Conservation (phyloP, 1,139 yeast species). For the Lodderomyces beijingensis region DNA sequence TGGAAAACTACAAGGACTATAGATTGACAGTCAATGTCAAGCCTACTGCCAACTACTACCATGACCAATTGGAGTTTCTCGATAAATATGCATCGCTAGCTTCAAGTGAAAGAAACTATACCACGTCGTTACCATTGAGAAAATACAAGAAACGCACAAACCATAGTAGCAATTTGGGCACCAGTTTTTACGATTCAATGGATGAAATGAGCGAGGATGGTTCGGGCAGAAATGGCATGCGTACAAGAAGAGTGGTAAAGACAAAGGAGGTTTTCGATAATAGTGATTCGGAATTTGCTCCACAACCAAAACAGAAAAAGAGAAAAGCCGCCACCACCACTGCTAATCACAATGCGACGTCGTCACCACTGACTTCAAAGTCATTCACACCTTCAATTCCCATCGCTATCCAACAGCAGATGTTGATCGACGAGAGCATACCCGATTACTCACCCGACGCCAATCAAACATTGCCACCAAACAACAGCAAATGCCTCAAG, state of each 20-base stretch:
- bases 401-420: slow-evolving; percentile 40
- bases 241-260: slow-evolving; percentile 50
- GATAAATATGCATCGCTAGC: slow-evolving; percentile 39
- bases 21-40: slow-evolving; percentile 47
- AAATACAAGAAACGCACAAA: slow-evolving; percentile 25
- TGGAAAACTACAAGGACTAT: slow-evolving; percentile 45
- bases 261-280: slow-evolving; percentile 24
- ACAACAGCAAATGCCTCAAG: slow-evolving; percentile 64
- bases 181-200: slow-evolving; percentile 11
- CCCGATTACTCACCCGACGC: slow-evolving; percentile 78
- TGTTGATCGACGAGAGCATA: slow-evolving; percentile 51
- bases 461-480: slow-evolving; percentile 54
- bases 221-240: slow-evolving; percentile 32
- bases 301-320: slow-evolving; percentile 22
- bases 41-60: slow-evolving; percentile 40
- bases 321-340: slow-evolving; percentile 5
- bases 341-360: slow-evolving; percentile 1
- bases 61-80: slow-evolving; percentile 45
- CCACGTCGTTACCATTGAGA: slow-evolving; percentile 21
- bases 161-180: background rate
- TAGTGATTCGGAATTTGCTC: slow-evolving; percentile 7
- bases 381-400: slow-evolving; percentile 13
- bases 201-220: slow-evolving; percentile 12
- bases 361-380: slow-evolving; percentile 15
- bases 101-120: slow-evolving; percentile 16